Base-by-base conservation (phyloP, 2,329 filamentous ascomycete genomes). In the Arthrobotrys iridis region DNA sequence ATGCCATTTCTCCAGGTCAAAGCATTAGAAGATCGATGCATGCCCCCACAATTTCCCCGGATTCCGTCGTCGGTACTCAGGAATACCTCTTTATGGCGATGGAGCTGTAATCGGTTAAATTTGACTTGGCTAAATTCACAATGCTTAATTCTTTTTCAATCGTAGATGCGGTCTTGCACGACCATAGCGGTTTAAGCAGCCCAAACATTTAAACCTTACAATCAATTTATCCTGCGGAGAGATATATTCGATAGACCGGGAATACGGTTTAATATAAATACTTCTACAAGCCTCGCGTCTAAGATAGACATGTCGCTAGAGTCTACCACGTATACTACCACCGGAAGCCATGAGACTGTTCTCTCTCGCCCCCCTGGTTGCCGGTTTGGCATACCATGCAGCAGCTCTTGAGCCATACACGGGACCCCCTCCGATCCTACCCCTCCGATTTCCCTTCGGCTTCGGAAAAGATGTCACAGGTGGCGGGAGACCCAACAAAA, bases 381-480 rank as follows among this genome's bases (percentile, higher is more conserved):
- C 50, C 6, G 28, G 48, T 5, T 48, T 72, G 20, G 45, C 24
- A 22, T 35, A 24, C 57, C 45, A 41, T 13, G 28, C 58, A 3
- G 41, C 40, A 7, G 67, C 48, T 33, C 30, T 72, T 13, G 59
- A 65, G 4, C 52, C 60, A 28, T 76, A 77, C 26, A 40, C 37
- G 1, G 76, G 71, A 0, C 52, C 60, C 0, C 59, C 70, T 4
- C 59, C 70, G 10, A 26, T 60, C 33, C 15, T 76, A 26, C 71
- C 76, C n/a, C n/a, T 64, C 37, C 62, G 76, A 20, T 52, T 48
- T 7, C 76, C 76, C 3, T 68, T 77, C 13, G 76, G 71, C 5
- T 76, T 71, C 35, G 76, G 48, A 4, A 63, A 57, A 26, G 46
- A 64, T 63, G 68, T 67, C 18, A 77, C 66, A 4, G 76, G 71